A percentile compares a stretch with the other conserved stretches of the same genome.
Evolutionary conservation across 2,329 filamentous ascomycete genomes (phyloP).

Genomic region (Pseudocercospora macadamiae): DNA sequence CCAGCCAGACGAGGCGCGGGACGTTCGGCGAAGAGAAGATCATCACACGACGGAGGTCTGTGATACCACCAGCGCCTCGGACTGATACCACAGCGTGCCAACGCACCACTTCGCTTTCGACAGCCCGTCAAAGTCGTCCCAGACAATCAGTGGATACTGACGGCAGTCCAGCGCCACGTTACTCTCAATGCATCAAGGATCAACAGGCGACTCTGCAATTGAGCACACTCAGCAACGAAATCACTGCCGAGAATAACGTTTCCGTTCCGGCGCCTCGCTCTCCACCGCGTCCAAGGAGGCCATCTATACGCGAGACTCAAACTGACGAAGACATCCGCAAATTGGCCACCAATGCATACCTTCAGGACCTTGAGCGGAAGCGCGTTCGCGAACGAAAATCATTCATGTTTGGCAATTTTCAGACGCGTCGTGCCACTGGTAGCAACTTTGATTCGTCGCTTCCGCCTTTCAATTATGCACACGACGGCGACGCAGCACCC

Average conservation of each 20-base stretch:
- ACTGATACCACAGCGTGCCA: not conserved
- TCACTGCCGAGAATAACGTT: conserved; percentile 7
- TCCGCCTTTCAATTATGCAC: conserved; percentile 34
- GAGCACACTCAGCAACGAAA: conserved; percentile 9
- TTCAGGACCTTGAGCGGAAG: conserved; percentile 47
- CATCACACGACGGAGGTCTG: conserved; percentile 28
- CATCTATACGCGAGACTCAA: conserved; percentile 30
- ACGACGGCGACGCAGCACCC: conserved; percentile 24
- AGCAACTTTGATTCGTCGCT: conserved; percentile 32
- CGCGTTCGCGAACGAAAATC: conserved; percentile 48
- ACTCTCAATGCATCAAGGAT: conserved; percentile 15
- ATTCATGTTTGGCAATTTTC: conserved; percentile 49
- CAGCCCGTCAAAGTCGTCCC: conserved; percentile 19
- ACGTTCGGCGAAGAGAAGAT: conserved; percentile 23
- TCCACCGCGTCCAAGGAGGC: conserved; percentile 11
- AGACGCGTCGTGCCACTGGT: conserved; percentile 39
- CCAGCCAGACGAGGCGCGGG: conserved; percentile 2
- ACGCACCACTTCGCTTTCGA: conserved; percentile 8
- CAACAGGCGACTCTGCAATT: conserved; percentile 23
- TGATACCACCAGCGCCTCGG: conserved; percentile 24
- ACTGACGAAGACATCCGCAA: conserved; percentile 33
- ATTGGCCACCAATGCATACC: conserved; percentile 43
- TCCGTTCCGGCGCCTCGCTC: conserved; percentile 18
- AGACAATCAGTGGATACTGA: conserved; percentile 27
- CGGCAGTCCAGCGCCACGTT: conserved; percentile 32